Evolutionary conservation across 2,329 filamentous ascomycete species (phyloP).

Genomic region (Pleochaeta shiraiana): DNA sequence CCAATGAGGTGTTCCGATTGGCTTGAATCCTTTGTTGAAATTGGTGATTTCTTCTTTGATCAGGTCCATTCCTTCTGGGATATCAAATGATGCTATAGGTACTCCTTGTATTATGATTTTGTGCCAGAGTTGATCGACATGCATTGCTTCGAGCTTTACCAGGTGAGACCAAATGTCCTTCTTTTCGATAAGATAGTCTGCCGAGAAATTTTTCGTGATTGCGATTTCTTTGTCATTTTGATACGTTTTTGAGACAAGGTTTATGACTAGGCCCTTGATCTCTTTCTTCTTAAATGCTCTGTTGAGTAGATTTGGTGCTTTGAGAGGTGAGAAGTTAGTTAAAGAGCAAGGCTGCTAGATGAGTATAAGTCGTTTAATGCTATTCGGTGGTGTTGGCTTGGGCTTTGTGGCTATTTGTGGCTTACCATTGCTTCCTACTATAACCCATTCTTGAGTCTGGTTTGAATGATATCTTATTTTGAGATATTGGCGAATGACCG

Average conservation of each 20-base stretch:
- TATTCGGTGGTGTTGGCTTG: too few species aligned
- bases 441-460: too few species aligned
- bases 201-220: neutral
- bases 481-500: too few species aligned
- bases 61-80: neutral
- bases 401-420: too few species aligned
- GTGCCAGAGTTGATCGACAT: neutral
- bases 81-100: neutral
- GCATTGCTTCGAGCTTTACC: neutral
- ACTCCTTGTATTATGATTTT: neutral
- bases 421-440: too few species aligned
- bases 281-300: neutral
- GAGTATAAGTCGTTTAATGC: too few species aligned
- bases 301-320: neutral
- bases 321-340: too few species aligned
- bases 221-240: neutral
- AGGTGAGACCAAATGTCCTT: neutral
- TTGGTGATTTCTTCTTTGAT: constrained; percentile 4
- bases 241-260: neutral
- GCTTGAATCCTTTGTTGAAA: constrained; percentile 5
- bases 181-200: neutral
- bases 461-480: too few species aligned
- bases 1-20: constrained; percentile 3
- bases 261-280: neutral
- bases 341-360: too few species aligned